Base-by-base conservation (phyloP, 78 protist genomes). In the Protostelium mycophagum region DNA sequence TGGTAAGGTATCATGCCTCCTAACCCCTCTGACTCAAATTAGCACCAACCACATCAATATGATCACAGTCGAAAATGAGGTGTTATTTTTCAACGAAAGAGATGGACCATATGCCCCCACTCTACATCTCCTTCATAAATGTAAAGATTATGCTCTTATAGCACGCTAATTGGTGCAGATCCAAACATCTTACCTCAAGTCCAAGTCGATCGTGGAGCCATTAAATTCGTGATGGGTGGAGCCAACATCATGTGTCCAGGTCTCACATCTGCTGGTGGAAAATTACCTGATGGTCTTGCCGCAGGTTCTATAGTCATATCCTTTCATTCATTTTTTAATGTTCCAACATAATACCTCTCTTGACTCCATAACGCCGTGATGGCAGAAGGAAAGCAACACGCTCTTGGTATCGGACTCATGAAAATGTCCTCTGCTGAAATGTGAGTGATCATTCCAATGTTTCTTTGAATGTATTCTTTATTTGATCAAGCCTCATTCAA, bases 181-280 rank as follows among this genome's bases (percentile, higher is more conserved):
- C 94, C 94, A 37, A 83, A 92, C 37, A 92, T 92, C 35, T 83
- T 92, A 86, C 94, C 94, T 86, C 91, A 88, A 31, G 83, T 92
- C 35, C 94, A 92, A 73, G 94, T 92, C 34, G 94, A 92, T 86
- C 88, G 88, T 88, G 94, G 94, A 37, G 94, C 94, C 38, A 92
- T 92, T 63, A 92, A 83, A 63, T 92, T 92, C 87, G 94, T 92
- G 36, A 87, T 92, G 85, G 90, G 85, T 86, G 94, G 94, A 36
- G 94, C 94, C 36, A 92, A 92, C 38, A 92, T 92, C 37, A 92
- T 92, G 94, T 92, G 94, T 88, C 86, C 86, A 38, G 94, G 94
- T 86, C 73, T 92, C 73, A 92, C 94, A 16, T 92, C 94, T 83
- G 92, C 94, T 9, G 94, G 94, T 63, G 94, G 92, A 0, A 83